Percentiles rank a stretch among this genome's conserved stretches.
phyloP scores from a whole-genome alignment of 2,329 filamentous ascomycete species.

The Xylaria hypoxylon region DNA sequence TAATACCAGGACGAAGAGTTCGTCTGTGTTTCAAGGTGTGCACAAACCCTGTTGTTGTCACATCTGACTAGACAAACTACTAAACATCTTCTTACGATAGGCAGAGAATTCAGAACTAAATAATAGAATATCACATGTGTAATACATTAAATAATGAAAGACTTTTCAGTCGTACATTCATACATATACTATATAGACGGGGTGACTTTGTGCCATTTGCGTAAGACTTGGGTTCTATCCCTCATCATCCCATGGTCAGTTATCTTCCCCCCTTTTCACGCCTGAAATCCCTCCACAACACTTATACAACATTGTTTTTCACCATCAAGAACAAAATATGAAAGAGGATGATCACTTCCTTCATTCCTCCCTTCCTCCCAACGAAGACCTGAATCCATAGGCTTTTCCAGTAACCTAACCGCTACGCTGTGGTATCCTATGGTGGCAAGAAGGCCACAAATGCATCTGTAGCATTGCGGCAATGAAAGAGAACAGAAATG shows the following conservation, averaged over 20 bases:
- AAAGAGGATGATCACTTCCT: slow-evolving; percentile 26
- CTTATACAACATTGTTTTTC: not conserved
- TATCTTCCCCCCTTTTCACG: not conserved
- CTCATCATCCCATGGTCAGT: slow-evolving; percentile 10
- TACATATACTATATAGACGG: slow-evolving; percentile 31
- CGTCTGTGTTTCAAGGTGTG: too few relatives aligned
- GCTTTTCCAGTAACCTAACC: slow-evolving; percentile 39
- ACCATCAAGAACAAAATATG: slow-evolving; percentile 9
- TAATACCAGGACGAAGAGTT: too few relatives aligned
- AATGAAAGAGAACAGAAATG: slow-evolving; percentile 41
- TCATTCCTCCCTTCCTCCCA: slow-evolving; percentile 11
- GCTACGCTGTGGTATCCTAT: slow-evolving; percentile 36
- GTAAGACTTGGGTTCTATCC: slow-evolving; percentile 2
- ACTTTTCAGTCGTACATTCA: slow-evolving; percentile 35
- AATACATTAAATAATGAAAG: slow-evolving; percentile 4
- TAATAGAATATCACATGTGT: not conserved
- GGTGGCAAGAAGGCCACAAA: slow-evolving; percentile 28
- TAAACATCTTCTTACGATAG: not conserved
- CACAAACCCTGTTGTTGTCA: too few relatives aligned
- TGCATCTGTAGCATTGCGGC: slow-evolving; percentile 34
- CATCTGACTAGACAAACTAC: too few relatives aligned
- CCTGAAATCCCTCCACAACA: not conserved
- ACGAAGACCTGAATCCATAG: slow-evolving; percentile 22
- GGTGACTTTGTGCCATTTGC: slow-evolving; percentile 17
- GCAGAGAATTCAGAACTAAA: not conserved